Base-by-base conservation (phyloP, 83 land plant genomes). In the Larix sibirica region DNA sequence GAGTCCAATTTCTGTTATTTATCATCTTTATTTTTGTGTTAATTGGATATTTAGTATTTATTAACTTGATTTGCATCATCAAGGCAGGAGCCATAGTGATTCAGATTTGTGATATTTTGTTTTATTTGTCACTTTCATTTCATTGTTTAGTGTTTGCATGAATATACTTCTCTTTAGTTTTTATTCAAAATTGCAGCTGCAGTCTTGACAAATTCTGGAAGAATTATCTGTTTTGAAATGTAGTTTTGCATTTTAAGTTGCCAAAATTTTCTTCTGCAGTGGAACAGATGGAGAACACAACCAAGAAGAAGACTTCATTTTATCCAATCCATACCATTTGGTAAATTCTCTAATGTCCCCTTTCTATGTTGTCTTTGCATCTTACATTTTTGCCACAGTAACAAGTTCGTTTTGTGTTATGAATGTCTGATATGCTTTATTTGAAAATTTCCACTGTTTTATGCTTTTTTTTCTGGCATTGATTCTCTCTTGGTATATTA, bases 311-410 rank as follows among this genome's bases (percentile, higher is more conserved):
- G 82, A 82, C 16, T 56, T 74, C 23, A 70, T 82, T 82, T 61
- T 77, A 10, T 71, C 83, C 42, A 82, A 59, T 28, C 83, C 83
- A 56, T 82, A 82, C 50, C 83, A 82, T 73, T 40, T 82, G 81
- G 83, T 82, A 82, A 75, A 21, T 77, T 3, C 23, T 42, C 56
- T 73, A 50, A 42, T 73, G 42, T 38, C 21, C 56, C 77, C 5
- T 21, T n/a, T 42, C 26, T 2, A 21, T 44, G 4, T 70, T 31
- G 21, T 38, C 21, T 40, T 42, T 73, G 24, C 20, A 73, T 23
- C 54, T 42, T 73, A 20, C 4, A 38, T 42, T 10, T 73, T 42
- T 73, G 40, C 77, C n/a, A 73, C 44, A 12, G 2, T 54, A 73
- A 42, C n/a, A 44, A 42, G 56, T 21, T 73, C 9, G 4, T 44